Conservation (phyloP, 352 stramenopile species). For the Globisporangium perplexum region DNA sequence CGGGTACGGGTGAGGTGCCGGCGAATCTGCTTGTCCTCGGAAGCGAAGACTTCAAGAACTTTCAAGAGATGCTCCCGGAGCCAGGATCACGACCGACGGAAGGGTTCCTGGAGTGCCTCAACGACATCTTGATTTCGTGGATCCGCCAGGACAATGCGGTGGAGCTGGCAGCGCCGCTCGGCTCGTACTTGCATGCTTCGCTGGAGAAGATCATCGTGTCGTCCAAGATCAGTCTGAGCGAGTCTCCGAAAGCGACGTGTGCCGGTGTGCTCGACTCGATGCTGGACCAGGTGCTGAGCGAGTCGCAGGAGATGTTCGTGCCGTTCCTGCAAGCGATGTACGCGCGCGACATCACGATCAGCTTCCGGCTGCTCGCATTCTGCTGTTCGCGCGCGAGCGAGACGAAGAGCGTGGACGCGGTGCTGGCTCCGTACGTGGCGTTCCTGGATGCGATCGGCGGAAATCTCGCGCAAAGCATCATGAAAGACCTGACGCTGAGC, state of each 20-base stretch:
- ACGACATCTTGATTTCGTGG: conserved; percentile 82
- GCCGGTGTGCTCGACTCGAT: conserved; percentile 72
- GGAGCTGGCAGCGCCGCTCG: conserved; percentile 51
- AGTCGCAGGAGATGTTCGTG: conserved; percentile 60
- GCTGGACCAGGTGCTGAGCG: conserved; percentile 73
- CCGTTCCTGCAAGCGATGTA: conserved; percentile 82
- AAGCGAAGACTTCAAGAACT: conserved; percentile 71
- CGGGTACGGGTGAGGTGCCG: conserved; percentile 36
- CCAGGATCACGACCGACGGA: conserved; percentile 56
- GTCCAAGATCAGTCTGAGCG: conserved; percentile 58
- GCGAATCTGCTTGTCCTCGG: conserved; percentile 51
- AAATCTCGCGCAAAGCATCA: conserved; percentile 37
- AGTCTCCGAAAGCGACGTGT: conserved; percentile 55
- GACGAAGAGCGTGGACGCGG: conserved; percentile 44
- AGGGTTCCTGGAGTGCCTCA: conserved; percentile 72
- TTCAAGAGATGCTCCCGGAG: conserved; percentile 66
- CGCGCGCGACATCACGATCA: conserved; percentile 61
- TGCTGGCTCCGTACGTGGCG: conserved; percentile 53
- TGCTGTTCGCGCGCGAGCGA: conserved; percentile 52
- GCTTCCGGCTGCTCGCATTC: conserved; percentile 68
- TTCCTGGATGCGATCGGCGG: conserved; percentile 55
- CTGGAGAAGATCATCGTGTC: conserved; percentile 75
- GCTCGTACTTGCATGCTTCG: conserved; percentile 55
- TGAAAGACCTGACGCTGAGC: conserved; percentile 67
- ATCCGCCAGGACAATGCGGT: conserved; percentile 72